Evolutionary conservation across 495 filamentous ascomycete genomes (phyloP), one percentile per base, ranked within the genome.

Genomic region (Daldinia decipiens): DNA sequence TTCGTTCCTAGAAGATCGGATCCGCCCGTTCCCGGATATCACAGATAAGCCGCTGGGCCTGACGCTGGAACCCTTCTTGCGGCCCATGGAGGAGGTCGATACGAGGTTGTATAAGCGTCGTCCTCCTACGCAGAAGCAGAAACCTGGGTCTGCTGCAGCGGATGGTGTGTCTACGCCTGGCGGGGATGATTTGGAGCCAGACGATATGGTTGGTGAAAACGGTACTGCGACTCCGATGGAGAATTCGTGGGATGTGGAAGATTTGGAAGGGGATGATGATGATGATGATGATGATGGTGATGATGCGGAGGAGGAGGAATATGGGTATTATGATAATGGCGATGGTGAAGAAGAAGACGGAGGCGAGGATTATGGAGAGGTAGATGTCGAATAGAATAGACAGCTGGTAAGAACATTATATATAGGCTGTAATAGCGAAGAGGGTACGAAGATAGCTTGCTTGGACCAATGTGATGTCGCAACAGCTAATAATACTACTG

Each of bases 21-120:
- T 77, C 11, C 63, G 47, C 5, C 34, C 61, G 19, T 77, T 65
- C 53, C 73, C 75, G 0, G 75, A 77, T 27, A 65, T 68, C 15
- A 54, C 51, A 4, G 75, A 77, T 19, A 77, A 75, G 52, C 68
- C 65, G 9, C 67, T 75, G 5, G 74, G 73, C 8, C 24, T 77
- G 32, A 75, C 73, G 1, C 45, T 77, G 19, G 75, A 77, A 9
- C 70, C 67, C 9, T 70, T 77, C 9, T 55, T 75, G 34, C 75
- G 75, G 7, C 75, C 73, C 1, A 65, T 77, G 36, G 57, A 71
- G 26, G 73, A 77, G n/a, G 26, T 68, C 3, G 75, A 68, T 12
- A 60, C 38, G 13, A 71, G 67, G 29, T 9, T 60, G 5, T 43
- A 31, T 32, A 68, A 32, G 39, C 60, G 53, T 12, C 53, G 43